phyloP scores from a whole-genome alignment of 805 yeast species.

The Hanseniaspora taiwanica region DNA sequence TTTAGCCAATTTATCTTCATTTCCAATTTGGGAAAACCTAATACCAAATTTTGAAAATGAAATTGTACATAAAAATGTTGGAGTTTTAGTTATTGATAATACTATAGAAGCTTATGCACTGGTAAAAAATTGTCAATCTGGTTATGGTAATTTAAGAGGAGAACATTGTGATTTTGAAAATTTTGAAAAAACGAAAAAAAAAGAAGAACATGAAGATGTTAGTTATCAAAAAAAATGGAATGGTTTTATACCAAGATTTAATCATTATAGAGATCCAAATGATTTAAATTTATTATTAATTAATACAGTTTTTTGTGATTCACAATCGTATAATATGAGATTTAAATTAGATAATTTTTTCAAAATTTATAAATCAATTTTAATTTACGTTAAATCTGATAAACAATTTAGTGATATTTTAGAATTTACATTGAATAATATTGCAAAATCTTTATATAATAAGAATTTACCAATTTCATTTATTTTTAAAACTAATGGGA shows the following conservation, averaged over 20 bases:
- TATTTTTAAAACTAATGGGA: slow-evolving; percentile 12
- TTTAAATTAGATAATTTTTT: slow-evolving; percentile 7
- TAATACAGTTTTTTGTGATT: background rate
- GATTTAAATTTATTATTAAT: background rate
- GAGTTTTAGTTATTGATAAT: slow-evolving; percentile 13
- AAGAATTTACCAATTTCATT: slow-evolving; percentile 12
- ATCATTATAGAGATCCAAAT: background rate
- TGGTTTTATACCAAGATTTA: background rate
- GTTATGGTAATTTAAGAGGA: too few species aligned
- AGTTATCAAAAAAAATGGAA: background rate
- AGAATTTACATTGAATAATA: slow-evolving; percentile 7
- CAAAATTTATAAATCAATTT: slow-evolving; percentile 7
- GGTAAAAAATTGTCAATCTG: too few species aligned
- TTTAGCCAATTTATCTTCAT: slow-evolving; percentile 13
- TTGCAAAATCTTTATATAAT: slow-evolving; percentile 6
- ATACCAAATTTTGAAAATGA: slow-evolving; percentile 8
- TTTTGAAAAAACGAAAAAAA: too few species aligned
- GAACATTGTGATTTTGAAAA: too few species aligned
- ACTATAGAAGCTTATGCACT: background rate
- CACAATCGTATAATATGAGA: background rate
- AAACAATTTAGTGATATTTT: slow-evolving; percentile 15
- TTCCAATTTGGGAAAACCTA: slow-evolving; percentile 15
- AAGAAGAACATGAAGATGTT: background rate
- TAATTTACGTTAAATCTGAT: slow-evolving; percentile 14
- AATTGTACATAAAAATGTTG: slow-evolving; percentile 10